Conservation (phyloP, 2,329 filamentous ascomycete species). For the Paecilomyces fulvus region DNA sequence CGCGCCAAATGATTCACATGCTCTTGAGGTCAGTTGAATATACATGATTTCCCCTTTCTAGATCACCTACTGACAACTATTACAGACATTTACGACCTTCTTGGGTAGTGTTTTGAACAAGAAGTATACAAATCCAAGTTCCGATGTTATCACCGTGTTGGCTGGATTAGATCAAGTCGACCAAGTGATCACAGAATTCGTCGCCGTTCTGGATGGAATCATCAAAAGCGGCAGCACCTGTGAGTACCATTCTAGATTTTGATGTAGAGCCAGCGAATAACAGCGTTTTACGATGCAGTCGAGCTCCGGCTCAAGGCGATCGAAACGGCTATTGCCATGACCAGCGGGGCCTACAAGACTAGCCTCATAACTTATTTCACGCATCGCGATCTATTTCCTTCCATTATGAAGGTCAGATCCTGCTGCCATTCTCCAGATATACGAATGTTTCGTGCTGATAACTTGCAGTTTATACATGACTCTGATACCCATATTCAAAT, state of each 20-base stretch:
- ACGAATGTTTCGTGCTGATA: slow-evolving; percentile 6
- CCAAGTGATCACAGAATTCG: slow-evolving; percentile 77
- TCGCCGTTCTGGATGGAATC: slow-evolving; percentile 69
- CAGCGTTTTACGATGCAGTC: slow-evolving; percentile 40
- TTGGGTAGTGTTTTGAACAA: slow-evolving; percentile 74
- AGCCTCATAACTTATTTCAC: slow-evolving; percentile 91
- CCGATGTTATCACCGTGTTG: slow-evolving; percentile 84
- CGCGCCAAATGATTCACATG: slow-evolving; percentile 62
- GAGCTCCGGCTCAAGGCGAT: slow-evolving; percentile 72
- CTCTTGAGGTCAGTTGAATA: slow-evolving; percentile 61
- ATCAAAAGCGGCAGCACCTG: slow-evolving; percentile 67
- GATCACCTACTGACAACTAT: slow-evolving; percentile 19
- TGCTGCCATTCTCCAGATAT: not conserved
- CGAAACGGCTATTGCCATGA: slow-evolving; percentile 70
- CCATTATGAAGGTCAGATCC: slow-evolving; percentile 73
- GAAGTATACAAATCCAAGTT: slow-evolving; percentile 89
- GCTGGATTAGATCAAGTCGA: slow-evolving; percentile 87
- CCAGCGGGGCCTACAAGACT: slow-evolving; percentile 91
- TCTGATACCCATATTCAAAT: slow-evolving; percentile 55
- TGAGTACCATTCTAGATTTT: slow-evolving; percentile 36
- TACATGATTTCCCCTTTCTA: slow-evolving; percentile 25
- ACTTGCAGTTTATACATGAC: slow-evolving; percentile 68
- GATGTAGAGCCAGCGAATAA: not conserved
- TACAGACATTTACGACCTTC: slow-evolving; percentile 80
- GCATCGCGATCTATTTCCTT: slow-evolving; percentile 86